Evolutionary conservation across 441 rosid species (phyloP), one percentile per base, ranked within the genome.

Genomic region (Bruguiera hainesii): DNA sequence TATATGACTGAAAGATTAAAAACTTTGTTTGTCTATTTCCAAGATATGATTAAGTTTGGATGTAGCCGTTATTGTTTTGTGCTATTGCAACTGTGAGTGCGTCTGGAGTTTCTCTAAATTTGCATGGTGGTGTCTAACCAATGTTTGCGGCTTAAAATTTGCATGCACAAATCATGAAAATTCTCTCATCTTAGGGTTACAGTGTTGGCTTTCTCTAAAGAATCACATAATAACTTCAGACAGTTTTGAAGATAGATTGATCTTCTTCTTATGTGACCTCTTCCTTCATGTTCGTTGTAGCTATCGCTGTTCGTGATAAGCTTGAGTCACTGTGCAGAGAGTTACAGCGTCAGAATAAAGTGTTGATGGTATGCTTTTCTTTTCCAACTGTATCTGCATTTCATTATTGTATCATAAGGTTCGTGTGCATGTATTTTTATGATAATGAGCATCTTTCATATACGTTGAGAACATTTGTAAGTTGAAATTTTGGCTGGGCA

Each of bases 321-420:
- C 94, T 93, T 63, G 96, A 90, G 79, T 90, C 95, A 1, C 84
- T 90, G 49, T 93, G 96, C 67, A 82, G 97, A 80, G 97, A 93
- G 81, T 81, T 90, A 64, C 97, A 89, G 73, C 90, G 98, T 37
- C 98, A 93, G 71, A 93, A 93, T 82, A 93, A 89, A 83, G 73
- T 89, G 85, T 73, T 90, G 67, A 93, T 90, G 98, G 97, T 93
- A 78, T 66, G 53, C 26, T 66, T 70, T 57, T 58, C 71, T 62
- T 28, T 65, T 30, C 42, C 49, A 39, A 5, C 65, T 57, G 7
- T 62, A 49, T 60, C 11, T 56, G 9, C 20, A 57, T 75, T 68
- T 21, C 13, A 46, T 70, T 33, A 33, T 53, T 72, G 16, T 18
- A 28, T 66, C 59, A 15, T 55, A 29, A 26, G 56, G 63, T 48